These are phyloP conservation scores for Cutaneotrichosporon curvatum DNA, from an alignment of 1,284 basidiomycete species.

Conservation along the genomic window DNA sequence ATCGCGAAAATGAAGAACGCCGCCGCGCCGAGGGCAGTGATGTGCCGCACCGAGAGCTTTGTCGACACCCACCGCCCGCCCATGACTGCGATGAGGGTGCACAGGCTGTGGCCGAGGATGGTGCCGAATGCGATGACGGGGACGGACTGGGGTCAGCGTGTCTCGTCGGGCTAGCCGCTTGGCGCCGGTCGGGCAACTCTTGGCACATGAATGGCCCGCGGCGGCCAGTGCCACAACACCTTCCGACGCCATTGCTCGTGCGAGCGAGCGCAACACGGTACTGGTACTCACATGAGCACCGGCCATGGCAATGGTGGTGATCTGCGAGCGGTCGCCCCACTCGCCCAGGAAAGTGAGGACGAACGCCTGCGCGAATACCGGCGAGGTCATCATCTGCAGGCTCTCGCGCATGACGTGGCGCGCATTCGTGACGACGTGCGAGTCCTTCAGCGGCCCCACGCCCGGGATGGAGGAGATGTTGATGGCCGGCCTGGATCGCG, in stretches of 20 bases:
- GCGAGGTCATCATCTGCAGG: conserved; percentile 73
- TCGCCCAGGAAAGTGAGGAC: conserved; percentile 93
- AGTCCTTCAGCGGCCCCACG: conserved; percentile 9
- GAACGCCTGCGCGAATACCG: conserved; percentile 93
- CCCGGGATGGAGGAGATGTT: conserved; percentile 1
- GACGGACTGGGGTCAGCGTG: conserved; percentile 54
- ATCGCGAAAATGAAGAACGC: conserved; percentile 78
- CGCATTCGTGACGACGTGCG: not conserved
- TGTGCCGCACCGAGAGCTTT: conserved; percentile 89
- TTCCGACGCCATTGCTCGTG: no score
- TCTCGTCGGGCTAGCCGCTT: no score
- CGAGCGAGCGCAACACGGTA: no score
- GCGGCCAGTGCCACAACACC: no score
- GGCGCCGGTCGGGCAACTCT: no score
- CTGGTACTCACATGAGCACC: conserved; percentile 86
- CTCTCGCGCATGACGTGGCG: conserved; percentile 5
- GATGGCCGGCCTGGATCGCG: conserved; percentile 3
- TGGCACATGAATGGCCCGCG: no score
- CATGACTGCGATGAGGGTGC: conserved; percentile 82
- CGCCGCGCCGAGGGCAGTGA: conserved; percentile 72
- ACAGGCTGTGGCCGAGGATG: conserved; percentile 77
- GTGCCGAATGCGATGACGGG: conserved; percentile 83
- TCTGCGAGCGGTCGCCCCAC: conserved; percentile 97
- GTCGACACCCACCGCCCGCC: conserved; percentile 86
- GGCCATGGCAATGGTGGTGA: conserved; percentile 91